phyloP scores from a whole-genome alignment of 2,329 filamentous ascomycete genomes.

The Penicillium olsonii region DNA sequence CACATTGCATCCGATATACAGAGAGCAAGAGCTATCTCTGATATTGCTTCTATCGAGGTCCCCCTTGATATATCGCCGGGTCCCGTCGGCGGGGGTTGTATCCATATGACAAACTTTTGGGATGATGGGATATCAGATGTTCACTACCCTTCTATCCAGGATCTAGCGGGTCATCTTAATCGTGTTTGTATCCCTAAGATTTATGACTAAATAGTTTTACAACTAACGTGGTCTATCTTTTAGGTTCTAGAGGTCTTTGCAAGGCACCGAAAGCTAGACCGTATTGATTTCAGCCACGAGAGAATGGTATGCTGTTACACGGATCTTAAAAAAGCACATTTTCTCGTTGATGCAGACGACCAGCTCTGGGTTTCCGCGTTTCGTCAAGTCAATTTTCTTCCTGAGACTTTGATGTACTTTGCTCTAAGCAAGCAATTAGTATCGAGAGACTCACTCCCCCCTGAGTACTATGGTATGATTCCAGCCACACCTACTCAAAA shows the following conservation, averaged over 20 bases:
- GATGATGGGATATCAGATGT: not conserved
- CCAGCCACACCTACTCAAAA: not conserved
- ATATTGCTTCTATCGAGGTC: not conserved
- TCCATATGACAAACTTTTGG: slow-evolving; percentile 1
- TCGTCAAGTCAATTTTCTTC: slow-evolving; percentile 1
- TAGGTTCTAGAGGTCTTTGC: not conserved
- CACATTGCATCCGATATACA: not conserved
- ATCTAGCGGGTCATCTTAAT: not conserved
- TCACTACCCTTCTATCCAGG: not conserved
- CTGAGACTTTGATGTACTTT: slow-evolving; percentile 1
- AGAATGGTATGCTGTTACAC: not conserved
- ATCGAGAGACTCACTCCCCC: not conserved
- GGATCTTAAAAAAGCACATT: not conserved
- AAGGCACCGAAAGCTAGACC: not conserved
- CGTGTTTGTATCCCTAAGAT: not conserved
- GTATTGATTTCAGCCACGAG: not conserved
- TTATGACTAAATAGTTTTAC: not conserved
- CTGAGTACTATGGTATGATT: not conserved
- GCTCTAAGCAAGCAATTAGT: not conserved
- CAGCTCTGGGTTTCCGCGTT: not conserved
- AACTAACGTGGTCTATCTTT: not conserved
- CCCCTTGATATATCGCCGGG: not conserved
- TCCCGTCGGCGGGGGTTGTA: not conserved
- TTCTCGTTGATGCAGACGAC: not conserved
- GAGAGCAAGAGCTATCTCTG: slow-evolving; percentile 1